Evolutionary conservation across 768 basidiomycete species (phyloP), one percentile per base, ranked within the genome.

Genomic region (Suillus subalutaceus): DNA sequence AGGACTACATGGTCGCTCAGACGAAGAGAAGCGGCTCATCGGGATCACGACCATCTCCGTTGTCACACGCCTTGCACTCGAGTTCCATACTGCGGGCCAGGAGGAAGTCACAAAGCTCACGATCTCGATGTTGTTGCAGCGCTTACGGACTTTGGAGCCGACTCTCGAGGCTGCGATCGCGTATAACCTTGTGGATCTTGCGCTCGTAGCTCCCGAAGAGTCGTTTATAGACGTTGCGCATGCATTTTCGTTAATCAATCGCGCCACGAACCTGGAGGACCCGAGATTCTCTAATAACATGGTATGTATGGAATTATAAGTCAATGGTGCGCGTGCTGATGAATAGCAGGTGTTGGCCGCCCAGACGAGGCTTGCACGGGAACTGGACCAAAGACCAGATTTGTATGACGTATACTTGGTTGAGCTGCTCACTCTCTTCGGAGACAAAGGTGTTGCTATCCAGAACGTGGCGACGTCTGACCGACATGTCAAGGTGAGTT

Each of bases 41-140:
- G 92, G 92, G 3, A 94, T 95, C 62, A 95, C 92, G 67, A 95
- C 94, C 3, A 95, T 98, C 65, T 93, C 93, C 3, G 92, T 96
- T 2, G 95, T 96, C 6, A 92, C 96, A 3, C 84, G 88, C 38
- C 84, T 98, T 41, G 93, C 96, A 0, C 79, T 97, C 18, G 96
- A 97, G 77, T 95, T 96, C 73, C 59, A 43, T 18, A 30, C 26
- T 1, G 41, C 41, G 30, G 81, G 87, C 65, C 85, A 86, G 67
- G 93, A 95, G 73, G 96, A 97, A 80, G 94, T 95, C 16, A 94
- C 92, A 5, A 88, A 90, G 44, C 82, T 97, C 23, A 96, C 94
- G 2, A 87, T 96, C 16, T 96, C 95, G 0, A 97, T 97, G 94
- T 80, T 98, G 12, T 79, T 97, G 46, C 96, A 97, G 78, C 86